Evolutionary conservation across 768 basidiomycete species (phyloP), one percentile per base, ranked within the genome.

Genomic region (Amanita rubescens): DNA sequence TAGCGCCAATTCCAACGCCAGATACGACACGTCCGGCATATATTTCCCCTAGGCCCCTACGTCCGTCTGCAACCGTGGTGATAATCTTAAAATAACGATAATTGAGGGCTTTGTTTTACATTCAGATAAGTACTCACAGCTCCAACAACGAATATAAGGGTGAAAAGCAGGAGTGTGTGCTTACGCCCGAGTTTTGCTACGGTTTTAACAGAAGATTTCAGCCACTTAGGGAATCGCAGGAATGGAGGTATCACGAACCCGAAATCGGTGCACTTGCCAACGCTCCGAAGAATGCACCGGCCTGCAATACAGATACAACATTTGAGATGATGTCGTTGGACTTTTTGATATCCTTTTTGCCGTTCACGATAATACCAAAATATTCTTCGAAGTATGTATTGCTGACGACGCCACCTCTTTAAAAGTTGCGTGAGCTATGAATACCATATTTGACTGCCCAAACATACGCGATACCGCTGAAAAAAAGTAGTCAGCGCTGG

Each of bases 251-350:
- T 39, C 8, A 69, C 74, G 47, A 54, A 88, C 87, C 70, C 10
- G 87, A 87, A 39, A 87, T 61, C 0, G 84, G 85, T 1, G 85
- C 85, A 58, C 82, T 84, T 9, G 78, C 77, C 5, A 94, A 65
- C 12, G 90, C 88, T 54, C 91, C 92, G 62, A 93, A 93, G 76
- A 93, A 92, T 0, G 89, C 88, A 10, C 90, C 90, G 3, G 83
- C 88, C 63, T 93, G 91, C 9, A 94, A 75, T 3, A 93, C 87
- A 3, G 91, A 89, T 15, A 94, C 92, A 39, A 94, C 84, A 58
- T 88, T 90, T 39, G 86, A 85, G 0, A 84, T 84, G n/a, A 92
- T 72, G 3, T 74, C 69, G 53, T 85, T 77, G 20, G 61, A 59
- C 50, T 65, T 66, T 46, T 57, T 58, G 20, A 45, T 30, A 63